Conservation (phyloP, 768 basidiomycete species). For the Trametes cubensis region DNA sequence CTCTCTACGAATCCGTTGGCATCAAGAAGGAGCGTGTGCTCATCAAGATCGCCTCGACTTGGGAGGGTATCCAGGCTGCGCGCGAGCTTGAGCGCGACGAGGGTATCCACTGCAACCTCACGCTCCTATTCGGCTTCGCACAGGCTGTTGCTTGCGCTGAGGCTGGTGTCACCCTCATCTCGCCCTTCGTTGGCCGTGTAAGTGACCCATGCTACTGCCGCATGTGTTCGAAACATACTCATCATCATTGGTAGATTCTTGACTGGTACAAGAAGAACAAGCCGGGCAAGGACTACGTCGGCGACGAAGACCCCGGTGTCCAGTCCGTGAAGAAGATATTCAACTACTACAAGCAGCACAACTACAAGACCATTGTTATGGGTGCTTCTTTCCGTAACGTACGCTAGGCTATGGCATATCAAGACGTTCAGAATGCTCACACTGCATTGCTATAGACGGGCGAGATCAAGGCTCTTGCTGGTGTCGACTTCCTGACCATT, state of each 20-base stretch:
- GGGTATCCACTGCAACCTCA: slow-evolving; percentile 97
- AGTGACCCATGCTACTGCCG: slow-evolving; percentile 35
- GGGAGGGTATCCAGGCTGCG: slow-evolving; percentile 99
- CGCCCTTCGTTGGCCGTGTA: slow-evolving; percentile 98
- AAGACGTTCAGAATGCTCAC: background rate
- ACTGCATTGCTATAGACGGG: slow-evolving; percentile 52
- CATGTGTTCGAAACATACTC: slow-evolving; percentile 20
- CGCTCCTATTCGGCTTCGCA: slow-evolving; percentile 96
- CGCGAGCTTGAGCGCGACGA: slow-evolving; percentile 92
- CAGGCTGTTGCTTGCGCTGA: slow-evolving; percentile 99
- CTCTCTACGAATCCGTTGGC: slow-evolving; percentile 92
- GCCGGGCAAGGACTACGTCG: slow-evolving; percentile 83
- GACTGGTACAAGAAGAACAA: slow-evolving; percentile 97
- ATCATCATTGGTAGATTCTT: slow-evolving; percentile 65
- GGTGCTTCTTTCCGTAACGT: slow-evolving; percentile 99
- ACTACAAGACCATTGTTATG: slow-evolving; percentile 99
- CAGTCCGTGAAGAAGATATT: slow-evolving; percentile 94
- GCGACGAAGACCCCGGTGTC: slow-evolving; percentile 95
- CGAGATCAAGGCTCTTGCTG: slow-evolving; percentile 94
- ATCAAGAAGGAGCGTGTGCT: slow-evolving; percentile 92
- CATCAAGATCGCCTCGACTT: slow-evolving; percentile 99
- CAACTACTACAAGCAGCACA: slow-evolving; percentile 99
- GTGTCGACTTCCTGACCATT: slow-evolving; percentile 98
- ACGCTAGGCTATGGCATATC: slow-evolving; percentile 33
- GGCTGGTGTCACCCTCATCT: slow-evolving; percentile 97